Evolutionary conservation across 805 yeast genomes (phyloP).

Genomic region (Suhomyces sp.): DNA sequence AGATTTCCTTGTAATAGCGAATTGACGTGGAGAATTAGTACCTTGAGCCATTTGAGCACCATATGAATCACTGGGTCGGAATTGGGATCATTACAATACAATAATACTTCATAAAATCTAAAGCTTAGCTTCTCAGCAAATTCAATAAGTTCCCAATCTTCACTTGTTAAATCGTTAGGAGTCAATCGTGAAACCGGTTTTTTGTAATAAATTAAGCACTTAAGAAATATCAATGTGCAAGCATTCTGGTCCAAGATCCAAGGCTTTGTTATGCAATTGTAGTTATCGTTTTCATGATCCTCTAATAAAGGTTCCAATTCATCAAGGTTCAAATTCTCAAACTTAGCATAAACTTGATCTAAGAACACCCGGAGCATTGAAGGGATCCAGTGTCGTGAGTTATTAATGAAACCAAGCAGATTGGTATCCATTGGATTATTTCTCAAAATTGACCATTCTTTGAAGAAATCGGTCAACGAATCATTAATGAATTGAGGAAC

Average conservation of each 20-base stretch:
- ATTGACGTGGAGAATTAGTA: slow-evolving; percentile 16
- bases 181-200: slow-evolving; percentile 4
- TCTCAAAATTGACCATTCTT: not conserved
- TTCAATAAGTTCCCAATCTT: slow-evolving; percentile 14
- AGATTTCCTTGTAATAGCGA: slow-evolving; percentile 3
- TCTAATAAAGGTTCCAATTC: slow-evolving; percentile 3
- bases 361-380: not conserved
- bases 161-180: slow-evolving; percentile 3
- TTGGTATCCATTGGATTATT: not conserved
- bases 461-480: slow-evolving; percentile 4
- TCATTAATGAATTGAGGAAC: slow-evolving; percentile 15
- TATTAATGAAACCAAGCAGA: not conserved
- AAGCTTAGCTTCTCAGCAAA: slow-evolving; percentile 10
- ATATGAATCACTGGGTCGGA: slow-evolving; percentile 15
- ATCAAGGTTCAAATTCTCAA: not conserved
- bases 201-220: slow-evolving; percentile 10
- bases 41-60: slow-evolving; percentile 21
- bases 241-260: slow-evolving; percentile 9
- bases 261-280: slow-evolving; percentile 2
- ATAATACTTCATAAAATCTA: slow-evolving; percentile 13
- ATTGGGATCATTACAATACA: slow-evolving; percentile 2
- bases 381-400: not conserved
- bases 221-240: slow-evolving; percentile 6
- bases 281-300: slow-evolving; percentile 7
- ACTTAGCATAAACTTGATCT: not conserved